Evolutionary conservation across 495 filamentous ascomycete genomes (phyloP).

Genomic region (Penicillium taxi): DNA sequence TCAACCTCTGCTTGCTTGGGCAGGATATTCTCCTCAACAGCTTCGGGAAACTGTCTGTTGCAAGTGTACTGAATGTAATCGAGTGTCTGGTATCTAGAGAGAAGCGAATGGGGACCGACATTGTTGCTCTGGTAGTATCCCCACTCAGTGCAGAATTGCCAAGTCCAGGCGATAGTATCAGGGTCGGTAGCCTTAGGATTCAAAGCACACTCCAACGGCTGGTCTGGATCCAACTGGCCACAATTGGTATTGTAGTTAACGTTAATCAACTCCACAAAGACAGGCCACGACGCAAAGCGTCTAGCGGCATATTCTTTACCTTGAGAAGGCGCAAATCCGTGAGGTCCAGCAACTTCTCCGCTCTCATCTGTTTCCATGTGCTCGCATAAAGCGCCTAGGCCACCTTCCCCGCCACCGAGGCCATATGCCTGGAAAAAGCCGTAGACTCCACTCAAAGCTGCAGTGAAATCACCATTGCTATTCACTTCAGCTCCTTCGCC

Average conservation of each 20-base stretch:
- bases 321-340: slow-evolving; percentile 31
- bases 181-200: slow-evolving; percentile 28
- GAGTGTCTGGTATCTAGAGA: slow-evolving; percentile 45
- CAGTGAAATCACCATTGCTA: slow-evolving; percentile 43
- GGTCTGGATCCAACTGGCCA: slow-evolving; percentile 24
- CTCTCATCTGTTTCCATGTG: slow-evolving; percentile 34
- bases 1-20: slow-evolving; percentile 32
- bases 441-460: slow-evolving; percentile 34
- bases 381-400: slow-evolving; percentile 41
- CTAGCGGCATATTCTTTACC: slow-evolving; percentile 38
- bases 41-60: slow-evolving; percentile 46
- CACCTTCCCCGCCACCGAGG: slow-evolving; percentile 29
- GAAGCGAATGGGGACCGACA: slow-evolving; percentile 37
- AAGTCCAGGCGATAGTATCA: slow-evolving; percentile 45
- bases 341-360: slow-evolving; percentile 15
- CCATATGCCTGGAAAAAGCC: slow-evolving; percentile 43
- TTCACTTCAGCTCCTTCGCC: slow-evolving; percentile 42
- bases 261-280: slow-evolving; percentile 37
- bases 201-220: slow-evolving; percentile 31
- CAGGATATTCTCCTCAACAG: slow-evolving; percentile 34
- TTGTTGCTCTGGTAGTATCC: slow-evolving; percentile 51
- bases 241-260: slow-evolving; percentile 34
- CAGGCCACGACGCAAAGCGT: slow-evolving; percentile 41
- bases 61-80: slow-evolving; percentile 44
- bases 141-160: slow-evolving; percentile 56